Base-by-base conservation (phyloP, 306 rosid species). In the Pterocarpus macrocarpus region DNA sequence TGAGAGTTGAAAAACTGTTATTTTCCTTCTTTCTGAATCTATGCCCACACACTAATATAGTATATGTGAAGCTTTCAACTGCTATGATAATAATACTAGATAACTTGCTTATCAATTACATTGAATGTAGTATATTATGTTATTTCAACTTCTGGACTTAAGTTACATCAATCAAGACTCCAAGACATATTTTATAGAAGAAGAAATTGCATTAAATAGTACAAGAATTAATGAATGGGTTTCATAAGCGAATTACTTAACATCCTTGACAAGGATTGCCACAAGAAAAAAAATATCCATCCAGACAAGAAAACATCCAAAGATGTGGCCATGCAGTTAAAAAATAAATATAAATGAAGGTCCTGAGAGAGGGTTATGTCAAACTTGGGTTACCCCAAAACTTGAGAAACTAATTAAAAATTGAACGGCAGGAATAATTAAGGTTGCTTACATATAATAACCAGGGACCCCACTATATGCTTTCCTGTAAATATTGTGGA, bases 61-160 rank as follows among this genome's bases (percentile, higher is more conserved):
- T 83, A 56, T 50, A 41, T 77, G 70, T 35, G 76, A 86, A 86
- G 89, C 76, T 80, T 86, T 83, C 85, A 80, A 80, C 83, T 83
- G 39, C 77, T 10, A 45, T 75, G 59, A 59, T 66, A 58, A 70
- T 65, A 77, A 47, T 71, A 58, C 65, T n/a, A 47, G 69, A 67
- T 83, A 52, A 77, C 81, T 83, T 84, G 79, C 44, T 17, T 58
- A 35, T 64, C 45, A n/a, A 39, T n/a, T 50, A 13, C 38, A 75
- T 52, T 47, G 13, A 74, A 50, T 49, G 47, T 22, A 44, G 9
- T 13, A 30, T 5, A 44, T 62, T 56, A 32, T 71, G 38, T 72
- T 59, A 62, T 78, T 65, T 10, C 64, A 77, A 68, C 84, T 70
- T 80, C n/a, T 45, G 67, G 68, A 75, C 57, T 56, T 41, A 13